Percentiles rank a stretch among this genome's conserved stretches.
Evolutionary conservation across 441 rosid species (phyloP).

Genomic region (Adansonia grandidieri): DNA sequence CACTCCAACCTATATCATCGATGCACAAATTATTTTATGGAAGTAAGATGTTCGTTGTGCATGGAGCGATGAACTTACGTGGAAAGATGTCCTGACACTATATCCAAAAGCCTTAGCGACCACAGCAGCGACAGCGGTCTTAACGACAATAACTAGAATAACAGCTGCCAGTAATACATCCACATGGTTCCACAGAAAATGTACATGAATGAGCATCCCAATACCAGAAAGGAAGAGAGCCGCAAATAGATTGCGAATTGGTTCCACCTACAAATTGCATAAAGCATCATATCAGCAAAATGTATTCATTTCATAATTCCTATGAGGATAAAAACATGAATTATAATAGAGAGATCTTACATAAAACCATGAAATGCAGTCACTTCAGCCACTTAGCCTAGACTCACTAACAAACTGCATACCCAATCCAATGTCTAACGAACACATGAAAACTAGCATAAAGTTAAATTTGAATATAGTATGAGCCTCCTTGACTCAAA

Average conservation of each 20-base stretch:
- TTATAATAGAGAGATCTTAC: too few relatives aligned
- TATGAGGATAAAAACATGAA: too few relatives aligned
- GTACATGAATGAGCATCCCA: slow-evolving; percentile 98
- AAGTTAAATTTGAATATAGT: too few relatives aligned
- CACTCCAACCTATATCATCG: slow-evolving; percentile 69
- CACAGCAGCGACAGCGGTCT: slow-evolving; percentile 74
- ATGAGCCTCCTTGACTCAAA: too few relatives aligned
- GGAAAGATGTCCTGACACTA: slow-evolving; percentile 68
- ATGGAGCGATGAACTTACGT: too few relatives aligned
- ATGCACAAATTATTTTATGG: slow-evolving; percentile 10
- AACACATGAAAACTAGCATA: too few relatives aligned
- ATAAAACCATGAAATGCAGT: too few relatives aligned
- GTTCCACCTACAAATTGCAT: slow-evolving; percentile 74
- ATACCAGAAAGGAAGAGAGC: slow-evolving; percentile 98
- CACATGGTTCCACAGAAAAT: slow-evolving; percentile 94
- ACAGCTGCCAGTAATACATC: slow-evolving; percentile 96
- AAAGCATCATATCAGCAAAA: slow-evolving; percentile 14
- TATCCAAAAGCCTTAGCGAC: slow-evolving; percentile 88
- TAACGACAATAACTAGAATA: slow-evolving; percentile 84
- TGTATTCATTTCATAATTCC: neutral
- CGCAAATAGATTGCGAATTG: slow-evolving; percentile 92
- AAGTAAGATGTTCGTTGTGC: too few relatives aligned
- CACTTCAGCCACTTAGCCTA: too few relatives aligned
- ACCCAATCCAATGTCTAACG: too few relatives aligned
- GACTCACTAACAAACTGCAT: too few relatives aligned